Conservation (phyloP, 768 basidiomycete genomes). For the Tulasnella sp. region DNA sequence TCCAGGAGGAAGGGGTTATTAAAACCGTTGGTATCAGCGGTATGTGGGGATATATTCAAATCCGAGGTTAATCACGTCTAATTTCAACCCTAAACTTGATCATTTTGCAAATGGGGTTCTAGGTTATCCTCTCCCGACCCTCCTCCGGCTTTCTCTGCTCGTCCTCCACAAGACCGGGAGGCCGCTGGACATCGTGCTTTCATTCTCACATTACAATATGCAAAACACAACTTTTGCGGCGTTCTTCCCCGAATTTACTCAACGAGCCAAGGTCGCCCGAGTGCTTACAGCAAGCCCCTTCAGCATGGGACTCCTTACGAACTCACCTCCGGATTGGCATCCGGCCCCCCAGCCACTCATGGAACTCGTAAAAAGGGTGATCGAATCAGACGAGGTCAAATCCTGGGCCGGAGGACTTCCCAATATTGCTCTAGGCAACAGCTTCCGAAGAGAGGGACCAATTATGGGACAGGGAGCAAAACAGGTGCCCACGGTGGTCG, state of each 20-base stretch:
- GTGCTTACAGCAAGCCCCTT: conserved; percentile 77
- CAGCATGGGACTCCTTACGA: conserved; percentile 74
- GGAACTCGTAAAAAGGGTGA: conserved; percentile 45
- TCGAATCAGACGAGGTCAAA: conserved; percentile 35
- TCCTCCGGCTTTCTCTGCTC: conserved; percentile 77
- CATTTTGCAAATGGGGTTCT: neutral
- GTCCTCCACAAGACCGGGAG: conserved; percentile 60
- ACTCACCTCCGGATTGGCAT: conserved; percentile 63
- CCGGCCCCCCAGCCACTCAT: conserved; percentile 59
- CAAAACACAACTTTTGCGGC: conserved; percentile 61
- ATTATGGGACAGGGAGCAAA: conserved; percentile 41
- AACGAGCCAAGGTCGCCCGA: conserved; percentile 63
- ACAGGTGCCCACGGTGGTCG: conserved; percentile 60
- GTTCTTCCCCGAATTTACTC: conserved; percentile 55
- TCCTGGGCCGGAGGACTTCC: conserved; percentile 52
- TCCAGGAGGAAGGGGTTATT: conserved; percentile 70
- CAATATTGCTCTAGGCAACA: conserved; percentile 69
- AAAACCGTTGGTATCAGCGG: conserved; percentile 77
- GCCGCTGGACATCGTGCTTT: conserved; percentile 73
- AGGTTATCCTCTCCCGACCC: conserved; percentile 79
- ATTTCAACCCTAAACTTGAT: neutral
- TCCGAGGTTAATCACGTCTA: neutral
- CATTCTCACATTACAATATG: conserved; percentile 75
- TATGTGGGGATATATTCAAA: conserved; percentile 36
- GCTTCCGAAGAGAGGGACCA: conserved; percentile 42